Evolutionary conservation across 176 grass and related monocot species (phyloP).

Genomic region (Phyllostachys edulis): DNA sequence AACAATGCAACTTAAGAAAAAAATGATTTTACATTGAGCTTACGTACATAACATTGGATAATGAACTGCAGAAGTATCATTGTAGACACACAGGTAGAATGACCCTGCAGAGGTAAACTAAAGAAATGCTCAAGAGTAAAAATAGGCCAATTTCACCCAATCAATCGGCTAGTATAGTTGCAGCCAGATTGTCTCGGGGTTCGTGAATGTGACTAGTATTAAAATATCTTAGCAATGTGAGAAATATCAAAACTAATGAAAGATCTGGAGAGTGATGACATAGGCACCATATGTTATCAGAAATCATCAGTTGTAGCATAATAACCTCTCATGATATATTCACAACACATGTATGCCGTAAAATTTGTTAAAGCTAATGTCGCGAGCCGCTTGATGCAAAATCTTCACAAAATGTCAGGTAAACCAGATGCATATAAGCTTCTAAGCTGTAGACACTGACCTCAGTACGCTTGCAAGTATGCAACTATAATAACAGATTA

Average conservation of each 20-base stretch:
- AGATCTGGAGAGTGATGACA: neutral
- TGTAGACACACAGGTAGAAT: neutral
- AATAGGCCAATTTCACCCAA: neutral
- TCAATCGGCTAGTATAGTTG: neutral
- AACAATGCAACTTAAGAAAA: constrained; percentile 31
- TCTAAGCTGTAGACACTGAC: neutral
- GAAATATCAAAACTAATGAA: neutral
- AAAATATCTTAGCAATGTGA: neutral
- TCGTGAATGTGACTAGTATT: neutral
- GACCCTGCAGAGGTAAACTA: neutral
- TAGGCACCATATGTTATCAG: neutral
- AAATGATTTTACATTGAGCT: constrained; percentile 21
- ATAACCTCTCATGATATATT: neutral
- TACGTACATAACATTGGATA: neutral
- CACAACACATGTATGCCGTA: neutral
- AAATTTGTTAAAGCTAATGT: neutral
- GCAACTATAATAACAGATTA: neutral
- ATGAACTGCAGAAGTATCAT: neutral
- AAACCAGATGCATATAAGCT: neutral
- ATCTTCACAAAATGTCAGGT: neutral
- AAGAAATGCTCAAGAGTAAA: neutral
- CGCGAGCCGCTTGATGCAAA: neutral
- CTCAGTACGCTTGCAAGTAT: neutral
- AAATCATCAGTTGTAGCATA: neutral
- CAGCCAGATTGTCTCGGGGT: neutral